phyloP scores from a whole-genome alignment of 495 filamentous ascomycete species.

The Jackrogersella multiformis region DNA sequence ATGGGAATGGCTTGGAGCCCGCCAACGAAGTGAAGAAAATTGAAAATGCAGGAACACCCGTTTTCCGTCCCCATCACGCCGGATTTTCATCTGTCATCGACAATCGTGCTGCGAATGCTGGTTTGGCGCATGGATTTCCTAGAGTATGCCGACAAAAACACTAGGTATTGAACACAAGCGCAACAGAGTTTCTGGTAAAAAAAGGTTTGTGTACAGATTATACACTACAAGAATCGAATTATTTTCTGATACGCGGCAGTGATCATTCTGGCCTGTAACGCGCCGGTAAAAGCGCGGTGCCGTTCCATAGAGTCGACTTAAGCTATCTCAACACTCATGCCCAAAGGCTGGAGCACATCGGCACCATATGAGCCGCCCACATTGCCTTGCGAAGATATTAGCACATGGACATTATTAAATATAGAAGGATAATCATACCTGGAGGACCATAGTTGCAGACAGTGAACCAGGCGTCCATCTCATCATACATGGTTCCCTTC shows the following conservation, averaged over 20 bases:
- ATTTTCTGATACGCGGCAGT: background rate
- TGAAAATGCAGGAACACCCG: constrained; percentile 31
- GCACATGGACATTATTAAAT: background rate
- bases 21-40: constrained; percentile 42
- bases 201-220: constrained; percentile 31
- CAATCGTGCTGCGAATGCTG: constrained; percentile 32
- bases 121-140: constrained; percentile 21
- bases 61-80: constrained; percentile 29
- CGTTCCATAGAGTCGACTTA: constrained; percentile 32
- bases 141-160: constrained; percentile 9
- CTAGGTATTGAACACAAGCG: constrained; percentile 18
- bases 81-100: constrained; percentile 34
- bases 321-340: constrained; percentile 42
- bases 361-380: constrained; percentile 68
- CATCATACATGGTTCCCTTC: constrained; percentile 54
- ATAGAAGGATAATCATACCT: constrained; percentile 58
- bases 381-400: constrained; percentile 66
- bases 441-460: constrained; percentile 89
- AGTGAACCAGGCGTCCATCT: constrained; percentile 64
- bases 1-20: constrained; percentile 27
- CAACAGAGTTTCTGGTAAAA: constrained; percentile 21
- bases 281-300: constrained; percentile 24
- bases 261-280: constrained; percentile 21
- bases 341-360: constrained; percentile 68
- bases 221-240: constrained; percentile 51